phyloP scores from a whole-genome alignment of 345 rosid species.

The Xanthoceras sorbifolium region DNA sequence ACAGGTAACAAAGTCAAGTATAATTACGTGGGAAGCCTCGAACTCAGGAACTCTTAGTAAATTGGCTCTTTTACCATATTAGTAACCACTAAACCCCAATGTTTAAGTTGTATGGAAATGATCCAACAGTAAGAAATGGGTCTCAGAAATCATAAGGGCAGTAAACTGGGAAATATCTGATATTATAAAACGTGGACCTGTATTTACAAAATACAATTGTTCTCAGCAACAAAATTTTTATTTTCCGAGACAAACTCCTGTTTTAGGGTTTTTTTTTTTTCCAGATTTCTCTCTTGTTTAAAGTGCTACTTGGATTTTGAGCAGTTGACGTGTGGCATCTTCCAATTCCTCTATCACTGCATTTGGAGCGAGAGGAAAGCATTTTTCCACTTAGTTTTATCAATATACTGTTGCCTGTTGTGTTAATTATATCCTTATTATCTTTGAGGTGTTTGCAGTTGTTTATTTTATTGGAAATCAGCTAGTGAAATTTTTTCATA shows the following conservation, averaged over 20 bases:
- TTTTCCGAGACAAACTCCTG: background rate
- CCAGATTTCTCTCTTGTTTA: background rate
- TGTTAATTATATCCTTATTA: background rate
- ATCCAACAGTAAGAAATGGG: background rate
- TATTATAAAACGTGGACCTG: background rate
- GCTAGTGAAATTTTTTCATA: background rate
- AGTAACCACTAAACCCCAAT: background rate
- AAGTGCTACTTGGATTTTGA: background rate
- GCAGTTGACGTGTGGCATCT: background rate
- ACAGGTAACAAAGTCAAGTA: background rate
- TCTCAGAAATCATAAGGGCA: background rate
- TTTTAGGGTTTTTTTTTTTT: background rate
- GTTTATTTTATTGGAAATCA: background rate
- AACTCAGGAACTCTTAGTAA: background rate
- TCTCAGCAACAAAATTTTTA: background rate
- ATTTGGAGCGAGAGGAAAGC: background rate
- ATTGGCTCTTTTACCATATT: background rate
- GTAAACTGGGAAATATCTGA: too few species aligned
- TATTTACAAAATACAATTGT: too few species aligned
- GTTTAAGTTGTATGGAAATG: background rate
- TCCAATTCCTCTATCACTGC: background rate
- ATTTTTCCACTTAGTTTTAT: background rate
- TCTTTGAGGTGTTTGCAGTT: background rate
- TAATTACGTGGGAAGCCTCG: background rate
- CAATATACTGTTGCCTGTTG: background rate